Conservation (phyloP, 78 protist genomes). For the Speleostelium caveatum region DNA sequence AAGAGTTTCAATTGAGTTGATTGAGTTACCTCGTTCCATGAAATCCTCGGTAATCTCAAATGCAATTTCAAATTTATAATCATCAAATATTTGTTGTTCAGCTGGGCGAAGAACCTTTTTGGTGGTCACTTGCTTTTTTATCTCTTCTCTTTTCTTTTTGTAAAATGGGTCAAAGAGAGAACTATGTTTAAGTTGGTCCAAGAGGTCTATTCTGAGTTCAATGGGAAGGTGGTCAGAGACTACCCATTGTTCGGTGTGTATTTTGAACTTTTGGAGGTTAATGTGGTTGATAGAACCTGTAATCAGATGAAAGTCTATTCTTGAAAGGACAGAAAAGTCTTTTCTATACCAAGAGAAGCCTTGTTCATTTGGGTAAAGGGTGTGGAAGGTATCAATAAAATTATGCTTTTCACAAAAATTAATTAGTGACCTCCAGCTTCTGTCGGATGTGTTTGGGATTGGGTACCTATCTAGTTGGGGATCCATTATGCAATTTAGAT, state of each 20-base stretch:
- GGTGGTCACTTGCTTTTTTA: background rate
- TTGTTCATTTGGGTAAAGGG: background rate
- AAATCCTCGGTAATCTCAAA: background rate
- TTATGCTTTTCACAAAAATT: background rate
- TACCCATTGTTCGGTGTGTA: background rate
- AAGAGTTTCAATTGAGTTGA: background rate
- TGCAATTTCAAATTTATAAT: background rate
- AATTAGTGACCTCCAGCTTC: no score
- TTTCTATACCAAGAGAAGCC: background rate
- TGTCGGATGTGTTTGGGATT: background rate
- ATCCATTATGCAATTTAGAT: background rate
- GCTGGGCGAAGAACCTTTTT: background rate
- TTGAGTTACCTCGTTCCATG: background rate
- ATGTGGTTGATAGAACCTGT: background rate
- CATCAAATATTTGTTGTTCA: background rate
- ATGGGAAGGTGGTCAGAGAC: background rate
- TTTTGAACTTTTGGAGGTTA: background rate
- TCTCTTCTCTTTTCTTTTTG: background rate
- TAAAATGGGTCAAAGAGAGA: background rate
- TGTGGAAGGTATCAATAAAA: background rate
- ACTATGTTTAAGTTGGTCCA: background rate
- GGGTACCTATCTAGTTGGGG: background rate
- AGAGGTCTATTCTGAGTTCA: background rate
- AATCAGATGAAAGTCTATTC: background rate
- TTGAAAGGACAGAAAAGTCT: background rate